Conservation (phyloP, 2,329 filamentous ascomycete genomes). For the Cytospora piceicola region DNA sequence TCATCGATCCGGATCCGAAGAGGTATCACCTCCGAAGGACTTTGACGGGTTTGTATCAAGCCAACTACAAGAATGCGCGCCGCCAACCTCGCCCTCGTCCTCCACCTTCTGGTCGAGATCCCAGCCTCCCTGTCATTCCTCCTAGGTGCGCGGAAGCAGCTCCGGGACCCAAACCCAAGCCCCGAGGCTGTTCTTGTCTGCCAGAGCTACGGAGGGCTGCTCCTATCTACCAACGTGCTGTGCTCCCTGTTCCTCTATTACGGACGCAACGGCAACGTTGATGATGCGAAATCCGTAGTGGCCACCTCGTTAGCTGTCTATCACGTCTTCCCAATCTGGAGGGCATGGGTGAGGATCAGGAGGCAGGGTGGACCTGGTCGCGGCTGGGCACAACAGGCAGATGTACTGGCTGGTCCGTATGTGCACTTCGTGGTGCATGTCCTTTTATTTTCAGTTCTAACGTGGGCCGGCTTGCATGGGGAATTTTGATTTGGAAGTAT, state of each 20-base stretch:
- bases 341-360: constrained; percentile 45
- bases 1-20: too few species aligned
- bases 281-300: constrained; percentile 41
- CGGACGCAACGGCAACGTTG: constrained; percentile 37
- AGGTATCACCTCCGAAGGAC: too few species aligned
- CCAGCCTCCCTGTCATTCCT: constrained; percentile 52
- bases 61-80: constrained; percentile 11
- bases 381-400: constrained; percentile 28
- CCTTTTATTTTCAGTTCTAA: constrained; percentile 44
- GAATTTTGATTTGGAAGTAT: not conserved
- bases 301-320: constrained; percentile 51
- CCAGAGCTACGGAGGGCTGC: constrained; percentile 52
- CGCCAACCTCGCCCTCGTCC: constrained; percentile 20
- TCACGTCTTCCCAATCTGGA: constrained; percentile 52
- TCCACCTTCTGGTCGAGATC: constrained; percentile 27
- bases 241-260: constrained; percentile 47
- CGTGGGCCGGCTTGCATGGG: constrained; percentile 27
- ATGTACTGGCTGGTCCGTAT: constrained; percentile 49
- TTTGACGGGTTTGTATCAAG: too few species aligned
- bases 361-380: constrained; percentile 27
- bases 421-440: constrained; percentile 51
- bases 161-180: constrained; percentile 43
- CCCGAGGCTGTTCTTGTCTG: constrained; percentile 48
- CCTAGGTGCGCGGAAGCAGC: constrained; percentile 46
- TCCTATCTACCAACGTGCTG: constrained; percentile 50